Evolutionary conservation across 2,329 filamentous ascomycete genomes (phyloP).

Genomic region (Epicoccum nigrum): DNA sequence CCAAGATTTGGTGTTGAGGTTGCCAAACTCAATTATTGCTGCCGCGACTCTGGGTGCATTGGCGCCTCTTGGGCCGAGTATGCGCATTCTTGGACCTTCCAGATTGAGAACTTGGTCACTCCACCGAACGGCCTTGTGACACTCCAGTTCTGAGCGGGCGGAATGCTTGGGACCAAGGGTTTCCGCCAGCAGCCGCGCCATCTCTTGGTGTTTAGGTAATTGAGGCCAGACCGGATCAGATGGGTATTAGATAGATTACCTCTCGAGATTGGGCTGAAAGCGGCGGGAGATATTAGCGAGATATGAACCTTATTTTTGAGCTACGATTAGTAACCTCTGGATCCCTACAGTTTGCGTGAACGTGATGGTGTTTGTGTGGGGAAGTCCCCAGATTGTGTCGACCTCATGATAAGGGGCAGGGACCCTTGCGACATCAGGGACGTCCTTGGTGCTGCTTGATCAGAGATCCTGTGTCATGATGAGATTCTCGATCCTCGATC

Average conservation of each 20-base stretch:
- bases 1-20: slow-evolving; percentile 6
- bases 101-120: slow-evolving; percentile 6
- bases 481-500: background rate
- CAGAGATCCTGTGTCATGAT: background rate
- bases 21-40: background rate
- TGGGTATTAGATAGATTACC: background rate
- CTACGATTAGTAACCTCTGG: slow-evolving; percentile 2
- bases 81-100: slow-evolving; percentile 7
- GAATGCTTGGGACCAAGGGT: slow-evolving; percentile 31
- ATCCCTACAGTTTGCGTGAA: background rate
- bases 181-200: slow-evolving; percentile 22
- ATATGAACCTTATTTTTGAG: slow-evolving; percentile 8
- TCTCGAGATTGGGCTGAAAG: slow-evolving; percentile 2
- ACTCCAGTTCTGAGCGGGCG: slow-evolving; percentile 13
- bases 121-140: slow-evolving; percentile 14
- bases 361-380: background rate
- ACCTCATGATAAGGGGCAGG: background rate
- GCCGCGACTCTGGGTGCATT: slow-evolving; percentile 19
- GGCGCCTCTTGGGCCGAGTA: slow-evolving; percentile 13
- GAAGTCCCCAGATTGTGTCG: slow-evolving; percentile 1
- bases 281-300: background rate
- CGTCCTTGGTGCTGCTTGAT: background rate
- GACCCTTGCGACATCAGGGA: background rate
- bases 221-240: slow-evolving; percentile 6
- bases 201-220: slow-evolving; percentile 13